Conservation (phyloP, 23 red algal species). For the Porphyridium purpureum region DNA sequence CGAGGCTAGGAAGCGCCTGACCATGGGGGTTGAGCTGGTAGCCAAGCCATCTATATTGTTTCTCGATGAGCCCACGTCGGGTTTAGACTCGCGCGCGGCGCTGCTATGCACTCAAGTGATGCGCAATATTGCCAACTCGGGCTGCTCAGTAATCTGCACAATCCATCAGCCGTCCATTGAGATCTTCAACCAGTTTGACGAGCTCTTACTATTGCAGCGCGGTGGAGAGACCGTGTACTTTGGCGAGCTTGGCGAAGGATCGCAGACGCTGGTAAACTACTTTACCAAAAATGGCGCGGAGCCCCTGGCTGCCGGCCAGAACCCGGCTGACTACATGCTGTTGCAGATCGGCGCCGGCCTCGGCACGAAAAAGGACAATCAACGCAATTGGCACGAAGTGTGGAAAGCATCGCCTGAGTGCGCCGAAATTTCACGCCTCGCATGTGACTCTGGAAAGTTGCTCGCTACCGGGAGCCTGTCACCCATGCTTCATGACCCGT, state of each 20-base stretch:
- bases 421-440: conserved; percentile 2
- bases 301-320: conserved; percentile 7
- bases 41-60: conserved; percentile 24
- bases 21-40: conserved; percentile 47
- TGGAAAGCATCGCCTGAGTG: conserved; percentile 10
- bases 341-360: conserved; percentile 7
- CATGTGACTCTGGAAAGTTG: conserved; percentile 2
- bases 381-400: not conserved
- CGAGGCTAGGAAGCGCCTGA: conserved; percentile 45
- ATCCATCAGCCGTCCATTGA: conserved; percentile 42
- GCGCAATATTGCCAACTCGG: conserved; percentile 7
- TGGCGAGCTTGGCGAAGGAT: conserved; percentile 18
- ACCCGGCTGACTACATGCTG: conserved; percentile 52
- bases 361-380: not conserved
- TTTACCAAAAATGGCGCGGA: conserved; percentile 33
- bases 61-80: conserved; percentile 51
- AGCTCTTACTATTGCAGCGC: conserved; percentile 17
- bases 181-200: conserved; percentile 27
- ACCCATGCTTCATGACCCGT: conserved; percentile 8
- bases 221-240: conserved; percentile 48
- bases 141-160: conserved; percentile 14
- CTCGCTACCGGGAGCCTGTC: conserved; percentile 3
- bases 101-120: conserved; percentile 13
- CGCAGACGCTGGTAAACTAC: conserved; percentile 19
- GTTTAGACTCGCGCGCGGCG: conserved; percentile 26